Percentiles rank a stretch among this genome's conserved stretches.
These are phyloP conservation scores for Citrus hindsii DNA, from an alignment of 345 rosid species.

Conservation along the genomic window DNA sequence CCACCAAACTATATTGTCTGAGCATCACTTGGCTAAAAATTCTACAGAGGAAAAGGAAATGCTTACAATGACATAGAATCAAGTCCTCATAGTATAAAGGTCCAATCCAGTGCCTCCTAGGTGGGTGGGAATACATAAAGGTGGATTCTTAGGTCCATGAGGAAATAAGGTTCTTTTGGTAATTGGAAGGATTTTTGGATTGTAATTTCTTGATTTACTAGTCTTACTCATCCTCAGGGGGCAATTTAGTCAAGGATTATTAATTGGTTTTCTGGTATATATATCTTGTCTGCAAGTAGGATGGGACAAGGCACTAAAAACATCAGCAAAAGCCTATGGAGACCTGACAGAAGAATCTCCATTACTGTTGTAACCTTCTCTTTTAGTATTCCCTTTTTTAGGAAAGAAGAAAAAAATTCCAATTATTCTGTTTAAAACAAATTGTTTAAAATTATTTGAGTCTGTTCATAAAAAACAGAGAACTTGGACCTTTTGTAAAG, in stretches of 20 bases:
- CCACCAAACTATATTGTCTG: background rate
- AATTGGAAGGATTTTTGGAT: background rate
- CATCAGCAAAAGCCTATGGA: slow-evolving; percentile 41
- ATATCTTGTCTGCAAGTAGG: slow-evolving; percentile 34
- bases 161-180: slow-evolving; percentile 19
- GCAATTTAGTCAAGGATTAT: slow-evolving; percentile 18
- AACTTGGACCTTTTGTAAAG: slow-evolving; percentile 48
- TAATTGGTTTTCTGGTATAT: slow-evolving; percentile 25
- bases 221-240: slow-evolving; percentile 1
- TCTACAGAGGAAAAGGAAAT: background rate
- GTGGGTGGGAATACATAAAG: slow-evolving; percentile 14
- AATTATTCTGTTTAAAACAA: slow-evolving; percentile 35
- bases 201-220: slow-evolving; percentile 8
- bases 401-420: slow-evolving; percentile 24
- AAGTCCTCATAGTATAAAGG: slow-evolving; percentile 23
- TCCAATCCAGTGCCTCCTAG: slow-evolving; percentile 19
- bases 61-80: slow-evolving; percentile 2
- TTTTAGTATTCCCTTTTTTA: slow-evolving; percentile 19
- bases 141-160: slow-evolving; percentile 21
- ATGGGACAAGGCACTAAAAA: slow-evolving; percentile 37
- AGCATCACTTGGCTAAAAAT: background rate
- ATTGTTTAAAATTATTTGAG: slow-evolving; percentile 39
- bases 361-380: slow-evolving; percentile 48
- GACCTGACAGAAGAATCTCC: slow-evolving; percentile 66
- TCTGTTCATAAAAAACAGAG: slow-evolving; percentile 49